Conservation (phyloP, 2,329 filamentous ascomycete species). For the Alternaria alternata region DNA sequence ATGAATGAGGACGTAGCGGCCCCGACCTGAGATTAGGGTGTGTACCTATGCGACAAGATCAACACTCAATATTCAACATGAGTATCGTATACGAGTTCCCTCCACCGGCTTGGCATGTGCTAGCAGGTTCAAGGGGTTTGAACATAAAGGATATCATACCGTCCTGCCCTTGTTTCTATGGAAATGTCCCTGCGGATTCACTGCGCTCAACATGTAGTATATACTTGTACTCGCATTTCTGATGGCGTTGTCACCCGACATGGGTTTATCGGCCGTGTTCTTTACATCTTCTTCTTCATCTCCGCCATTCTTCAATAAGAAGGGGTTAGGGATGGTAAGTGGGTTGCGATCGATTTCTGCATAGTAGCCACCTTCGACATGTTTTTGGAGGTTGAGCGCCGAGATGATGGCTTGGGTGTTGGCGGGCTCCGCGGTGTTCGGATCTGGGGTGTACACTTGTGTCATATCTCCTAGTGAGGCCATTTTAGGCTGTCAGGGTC, state of each 20-base stretch:
- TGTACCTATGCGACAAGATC: slow-evolving; percentile 55
- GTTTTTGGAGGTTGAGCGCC: slow-evolving; percentile 52
- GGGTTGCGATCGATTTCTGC: slow-evolving; percentile 58
- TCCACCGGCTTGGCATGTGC: background rate
- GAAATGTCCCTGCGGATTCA: slow-evolving; percentile 65
- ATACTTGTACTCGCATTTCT: slow-evolving; percentile 69
- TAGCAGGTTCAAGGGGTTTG: background rate
- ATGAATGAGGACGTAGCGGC: slow-evolving; percentile 71
- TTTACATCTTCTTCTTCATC: slow-evolving; percentile 8
- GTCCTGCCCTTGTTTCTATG: slow-evolving; percentile 69
- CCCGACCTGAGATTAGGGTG: slow-evolving; percentile 69
- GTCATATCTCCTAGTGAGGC: background rate
- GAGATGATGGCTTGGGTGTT: slow-evolving; percentile 28
- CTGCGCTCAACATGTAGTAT: slow-evolving; percentile 69
- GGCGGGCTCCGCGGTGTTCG: slow-evolving; percentile 18
- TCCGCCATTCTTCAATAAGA: slow-evolving; percentile 33
- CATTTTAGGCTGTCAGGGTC: too few relatives aligned
- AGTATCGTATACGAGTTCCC: background rate
- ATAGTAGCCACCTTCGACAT: slow-evolving; percentile 62
- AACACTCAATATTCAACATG: background rate
- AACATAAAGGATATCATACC: slow-evolving; percentile 22
- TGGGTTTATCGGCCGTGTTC: slow-evolving; percentile 46
- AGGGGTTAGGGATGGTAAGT: slow-evolving; percentile 62
- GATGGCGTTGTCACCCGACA: slow-evolving; percentile 50
- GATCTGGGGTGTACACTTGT: background rate